A percentile compares a stretch with the other conserved stretches of the same genome.
Evolutionary conservation across 73 alveolate species (phyloP).

Genomic region (Paramecium sonneborni): DNA sequence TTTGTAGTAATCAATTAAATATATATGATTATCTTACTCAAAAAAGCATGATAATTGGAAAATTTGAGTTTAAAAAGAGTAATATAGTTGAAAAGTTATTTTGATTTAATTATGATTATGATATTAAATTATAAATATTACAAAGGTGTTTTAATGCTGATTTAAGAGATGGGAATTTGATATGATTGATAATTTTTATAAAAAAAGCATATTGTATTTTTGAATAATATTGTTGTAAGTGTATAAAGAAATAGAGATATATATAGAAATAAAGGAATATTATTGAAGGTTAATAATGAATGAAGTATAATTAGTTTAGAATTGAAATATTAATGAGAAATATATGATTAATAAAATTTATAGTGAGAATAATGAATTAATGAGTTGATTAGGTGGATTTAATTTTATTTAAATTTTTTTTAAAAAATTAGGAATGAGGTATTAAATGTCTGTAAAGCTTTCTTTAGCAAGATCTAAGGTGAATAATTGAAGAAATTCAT

Average conservation of each 20-base stretch:
- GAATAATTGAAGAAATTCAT: conserved; percentile 76
- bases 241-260: not conserved
- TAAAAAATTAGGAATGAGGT: conserved; percentile 61
- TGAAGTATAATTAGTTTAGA: not conserved
- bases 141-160: not conserved
- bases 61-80: not conserved
- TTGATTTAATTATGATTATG: not conserved
- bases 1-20: not conserved
- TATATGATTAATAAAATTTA: not conserved
- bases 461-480: conserved; percentile 60
- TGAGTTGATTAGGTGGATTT: conserved; percentile 1
- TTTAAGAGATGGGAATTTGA: not conserved
- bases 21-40: not conserved
- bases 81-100: not conserved
- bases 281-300: too few relatives aligned
- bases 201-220: not conserved
- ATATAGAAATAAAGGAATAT: not conserved
- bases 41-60: not conserved
- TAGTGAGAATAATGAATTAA: not conserved
- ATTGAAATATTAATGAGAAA: not conserved
- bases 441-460: not conserved
- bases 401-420: conserved; percentile 18
- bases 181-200: not conserved
- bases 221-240: not conserved
- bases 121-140: not conserved